A percentile compares a stretch with the other conserved stretches of the same genome.
phyloP scores from a whole-genome alignment of 495 filamentous ascomycete genomes.

The Penicillium tannophilum region DNA sequence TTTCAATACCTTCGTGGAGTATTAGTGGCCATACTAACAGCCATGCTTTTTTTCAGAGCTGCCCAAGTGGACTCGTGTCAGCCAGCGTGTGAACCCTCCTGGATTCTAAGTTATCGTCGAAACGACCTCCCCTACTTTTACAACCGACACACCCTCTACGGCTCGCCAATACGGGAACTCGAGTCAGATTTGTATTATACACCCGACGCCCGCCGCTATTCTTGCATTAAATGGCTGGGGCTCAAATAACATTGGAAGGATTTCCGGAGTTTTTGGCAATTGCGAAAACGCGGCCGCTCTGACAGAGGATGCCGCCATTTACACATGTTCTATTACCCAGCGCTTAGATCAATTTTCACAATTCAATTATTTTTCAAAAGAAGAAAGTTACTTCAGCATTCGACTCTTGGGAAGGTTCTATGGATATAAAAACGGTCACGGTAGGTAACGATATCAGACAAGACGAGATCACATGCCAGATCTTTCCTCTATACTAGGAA shows the following conservation, averaged over 20 bases:
- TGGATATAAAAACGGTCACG: constrained; percentile 1
- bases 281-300: constrained; percentile 28
- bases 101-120: constrained; percentile 66
- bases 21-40: constrained; percentile 1
- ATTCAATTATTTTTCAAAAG: constrained; percentile 22
- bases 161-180: constrained; percentile 15
- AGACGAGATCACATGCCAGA: not conserved
- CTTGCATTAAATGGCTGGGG: constrained; percentile 8
- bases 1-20: constrained; percentile 8
- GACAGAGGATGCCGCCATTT: constrained; percentile 22
- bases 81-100: constrained; percentile 88
- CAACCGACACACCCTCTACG: constrained; percentile 11
- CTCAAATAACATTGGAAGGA: constrained; percentile 31
- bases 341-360: constrained; percentile 25
- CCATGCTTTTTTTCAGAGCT: constrained; percentile 57
- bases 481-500: not conserved
- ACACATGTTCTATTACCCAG: constrained; percentile 34
- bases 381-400: not conserved
- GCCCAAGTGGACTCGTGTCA: constrained; percentile 95
- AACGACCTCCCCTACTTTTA: not conserved
- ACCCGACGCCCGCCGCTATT: constrained; percentile 13
- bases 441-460: constrained; percentile 7
- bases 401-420: not conserved
- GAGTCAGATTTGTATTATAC: constrained; percentile 39
- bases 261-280: constrained; percentile 44